phyloP scores from a whole-genome alignment of 345 rosid genomes.

The Moricandia arvensis region DNA sequence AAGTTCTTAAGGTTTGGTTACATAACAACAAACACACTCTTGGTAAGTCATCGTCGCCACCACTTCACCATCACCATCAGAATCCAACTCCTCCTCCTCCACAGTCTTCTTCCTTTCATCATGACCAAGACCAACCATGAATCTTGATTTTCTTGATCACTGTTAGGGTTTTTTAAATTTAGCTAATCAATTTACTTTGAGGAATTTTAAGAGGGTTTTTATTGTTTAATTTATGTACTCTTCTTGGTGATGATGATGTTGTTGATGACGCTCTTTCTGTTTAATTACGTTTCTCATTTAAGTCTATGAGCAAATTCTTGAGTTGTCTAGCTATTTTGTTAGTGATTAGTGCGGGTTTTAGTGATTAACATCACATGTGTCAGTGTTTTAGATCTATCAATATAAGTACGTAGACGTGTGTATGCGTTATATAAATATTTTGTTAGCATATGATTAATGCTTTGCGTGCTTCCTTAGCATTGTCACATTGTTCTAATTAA shows the following conservation, averaged over 20 bases:
- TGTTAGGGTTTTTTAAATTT: conserved; percentile 31
- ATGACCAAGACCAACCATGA: conserved; percentile 50
- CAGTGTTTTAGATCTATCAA: neutral
- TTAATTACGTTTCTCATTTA: conserved; percentile 1
- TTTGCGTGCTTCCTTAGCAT: neutral
- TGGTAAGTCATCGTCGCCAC: conserved; percentile 52
- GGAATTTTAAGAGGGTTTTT: conserved; percentile 6
- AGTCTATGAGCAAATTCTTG: neutral
- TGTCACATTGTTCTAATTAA: neutral
- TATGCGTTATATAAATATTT: neutral
- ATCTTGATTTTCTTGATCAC: conserved; percentile 19
- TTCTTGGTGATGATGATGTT: conserved; percentile 16
- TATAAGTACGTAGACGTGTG: conserved; percentile 21
- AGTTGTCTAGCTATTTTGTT: neutral
- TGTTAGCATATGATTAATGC: conserved; percentile 1
- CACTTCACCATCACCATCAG: conserved; percentile 22
- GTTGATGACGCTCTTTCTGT: conserved; percentile 14
- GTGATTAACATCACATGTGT: conserved; percentile 26
- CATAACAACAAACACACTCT: conserved; percentile 86
- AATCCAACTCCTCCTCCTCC: conserved; percentile 18
- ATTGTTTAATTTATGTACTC: conserved; percentile 34
- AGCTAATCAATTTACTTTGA: conserved; percentile 24
- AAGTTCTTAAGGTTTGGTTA: conserved; percentile 89
- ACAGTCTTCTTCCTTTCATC: conserved; percentile 30
- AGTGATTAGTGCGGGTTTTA: neutral